Conservation (phyloP, 805 yeast species). For the Myxozyma vanderwaltii region DNA sequence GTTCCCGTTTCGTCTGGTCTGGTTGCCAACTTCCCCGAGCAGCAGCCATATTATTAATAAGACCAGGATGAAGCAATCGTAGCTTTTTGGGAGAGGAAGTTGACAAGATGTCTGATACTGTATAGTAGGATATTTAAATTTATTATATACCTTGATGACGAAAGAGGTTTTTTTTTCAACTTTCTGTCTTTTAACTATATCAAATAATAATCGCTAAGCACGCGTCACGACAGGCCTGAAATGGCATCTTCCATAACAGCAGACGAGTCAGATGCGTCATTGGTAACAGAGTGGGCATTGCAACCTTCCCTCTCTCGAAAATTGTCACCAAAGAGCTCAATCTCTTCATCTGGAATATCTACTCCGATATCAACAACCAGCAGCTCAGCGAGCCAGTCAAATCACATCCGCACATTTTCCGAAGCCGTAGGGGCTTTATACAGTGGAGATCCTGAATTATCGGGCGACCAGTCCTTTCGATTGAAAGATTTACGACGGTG, state of each 20-base stretch:
- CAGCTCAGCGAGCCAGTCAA: not conserved
- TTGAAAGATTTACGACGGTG: conserved; percentile 18
- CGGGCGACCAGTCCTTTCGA: conserved; percentile 13
- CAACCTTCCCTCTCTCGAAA: not conserved
- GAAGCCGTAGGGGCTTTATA: conserved; percentile 17
- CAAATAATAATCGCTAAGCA: too few relatives aligned
- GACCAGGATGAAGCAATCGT: too few relatives aligned
- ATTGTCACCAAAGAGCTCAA: not conserved
- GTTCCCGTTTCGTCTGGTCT: not conserved
- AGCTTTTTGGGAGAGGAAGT: too few relatives aligned
- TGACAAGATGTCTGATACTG: too few relatives aligned
- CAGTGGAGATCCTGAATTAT: conserved; percentile 11
- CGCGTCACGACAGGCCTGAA: not conserved
- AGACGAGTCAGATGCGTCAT: not conserved
- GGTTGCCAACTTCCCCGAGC: too few relatives aligned
- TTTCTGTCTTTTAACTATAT: too few relatives aligned
- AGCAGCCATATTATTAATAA: too few relatives aligned
- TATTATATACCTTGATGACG: not conserved
- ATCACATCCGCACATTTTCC: conserved; percentile 18
- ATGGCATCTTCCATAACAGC: not conserved
- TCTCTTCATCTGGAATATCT: not conserved
- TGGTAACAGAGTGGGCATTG: not conserved
- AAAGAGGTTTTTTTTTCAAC: too few relatives aligned
- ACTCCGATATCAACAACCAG: not conserved
- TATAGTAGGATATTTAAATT: too few relatives aligned